phyloP scores from a whole-genome alignment of 2,329 filamentous ascomycete species.

The Nothophoma quercina region DNA sequence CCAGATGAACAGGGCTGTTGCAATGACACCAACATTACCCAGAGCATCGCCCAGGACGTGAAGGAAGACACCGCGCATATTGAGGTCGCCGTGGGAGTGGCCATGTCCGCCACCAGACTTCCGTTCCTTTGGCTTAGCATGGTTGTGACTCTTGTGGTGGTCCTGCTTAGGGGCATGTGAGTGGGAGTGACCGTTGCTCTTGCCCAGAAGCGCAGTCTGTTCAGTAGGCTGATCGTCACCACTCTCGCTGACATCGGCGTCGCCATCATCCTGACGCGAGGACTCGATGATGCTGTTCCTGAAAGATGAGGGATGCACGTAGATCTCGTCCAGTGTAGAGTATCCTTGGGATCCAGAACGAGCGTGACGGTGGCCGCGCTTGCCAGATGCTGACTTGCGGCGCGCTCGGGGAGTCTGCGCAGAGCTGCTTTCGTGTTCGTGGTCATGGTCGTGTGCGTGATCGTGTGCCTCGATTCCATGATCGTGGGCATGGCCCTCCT shows the following conservation, averaged over 20 bases:
- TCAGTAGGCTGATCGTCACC: slow-evolving; percentile 61
- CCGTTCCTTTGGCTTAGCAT: slow-evolving; percentile 75
- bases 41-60: slow-evolving; percentile 82
- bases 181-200: slow-evolving; percentile 21
- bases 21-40: slow-evolving; percentile 86
- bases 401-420: slow-evolving; percentile 23
- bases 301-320: slow-evolving; percentile 88
- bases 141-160: slow-evolving; percentile 76
- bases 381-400: slow-evolving; percentile 38
- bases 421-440: slow-evolving; percentile 53
- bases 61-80: slow-evolving; percentile 82
- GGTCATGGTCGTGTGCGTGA: slow-evolving; percentile 44
- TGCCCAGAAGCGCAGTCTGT: slow-evolving; percentile 46
- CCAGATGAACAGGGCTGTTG: slow-evolving; percentile 88
- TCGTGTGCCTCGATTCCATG: slow-evolving; percentile 56
- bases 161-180: slow-evolving; percentile 32
- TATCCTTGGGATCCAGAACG: slow-evolving; percentile 64
- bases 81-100: slow-evolving; percentile 87
- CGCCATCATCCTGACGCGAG: slow-evolving; percentile 67
- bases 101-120: slow-evolving; percentile 68
- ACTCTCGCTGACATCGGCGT: slow-evolving; percentile 62
- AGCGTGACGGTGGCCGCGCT: slow-evolving; percentile 63
- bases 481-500: slow-evolving; percentile 61
- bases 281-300: slow-evolving; percentile 91
- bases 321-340: slow-evolving; percentile 71